These are phyloP conservation scores for Trichosporon faecale DNA, from an alignment of 1,284 basidiomycete species.

Conservation along the genomic window DNA sequence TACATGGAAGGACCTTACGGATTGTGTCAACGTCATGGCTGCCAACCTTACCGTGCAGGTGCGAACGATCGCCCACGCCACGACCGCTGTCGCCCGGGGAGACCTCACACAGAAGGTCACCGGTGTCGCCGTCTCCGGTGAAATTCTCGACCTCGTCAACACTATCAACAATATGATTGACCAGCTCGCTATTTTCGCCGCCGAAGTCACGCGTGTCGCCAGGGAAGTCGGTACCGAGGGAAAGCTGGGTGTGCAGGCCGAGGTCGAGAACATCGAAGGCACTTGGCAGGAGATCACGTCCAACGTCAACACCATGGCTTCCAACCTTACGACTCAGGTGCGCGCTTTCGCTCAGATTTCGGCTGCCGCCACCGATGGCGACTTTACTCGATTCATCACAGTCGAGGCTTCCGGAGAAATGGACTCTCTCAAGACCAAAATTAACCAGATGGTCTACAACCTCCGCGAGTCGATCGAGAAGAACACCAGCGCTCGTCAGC, in stretches of 20 bases:
- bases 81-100: slow-evolving; percentile 91
- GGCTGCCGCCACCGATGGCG: slow-evolving; percentile 96
- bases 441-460: slow-evolving; percentile 91
- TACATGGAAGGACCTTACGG: slow-evolving; percentile 93
- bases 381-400: slow-evolving; percentile 98
- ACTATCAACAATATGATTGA: slow-evolving; percentile 92
- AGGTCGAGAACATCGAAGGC: slow-evolving; percentile 94
- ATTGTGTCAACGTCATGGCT: slow-evolving; percentile 78
- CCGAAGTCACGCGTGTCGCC: slow-evolving; percentile 92
- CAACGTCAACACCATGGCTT: slow-evolving; percentile 87
- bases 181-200: slow-evolving; percentile 87
- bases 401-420: slow-evolving; percentile 98
- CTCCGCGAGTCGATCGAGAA: slow-evolving; percentile 96
- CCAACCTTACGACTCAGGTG: slow-evolving; percentile 96
- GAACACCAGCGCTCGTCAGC: slow-evolving; percentile 96
- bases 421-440: slow-evolving; percentile 97
- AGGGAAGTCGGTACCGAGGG: slow-evolving; percentile 94
- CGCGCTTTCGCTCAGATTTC: slow-evolving; percentile 99
- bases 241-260: slow-evolving; percentile 94
- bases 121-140: slow-evolving; percentile 88
- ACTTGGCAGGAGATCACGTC: slow-evolving; percentile 99
- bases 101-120: slow-evolving; percentile 91
- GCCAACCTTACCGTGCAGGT: slow-evolving; percentile 81
- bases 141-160: slow-evolving; percentile 82
- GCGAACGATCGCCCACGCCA: slow-evolving; percentile 88